Percentiles rank a stretch among this genome's conserved stretches.
phyloP scores from a whole-genome alignment of 2,329 filamentous ascomycete species.

The Pseudogymnoascus sp. region DNA sequence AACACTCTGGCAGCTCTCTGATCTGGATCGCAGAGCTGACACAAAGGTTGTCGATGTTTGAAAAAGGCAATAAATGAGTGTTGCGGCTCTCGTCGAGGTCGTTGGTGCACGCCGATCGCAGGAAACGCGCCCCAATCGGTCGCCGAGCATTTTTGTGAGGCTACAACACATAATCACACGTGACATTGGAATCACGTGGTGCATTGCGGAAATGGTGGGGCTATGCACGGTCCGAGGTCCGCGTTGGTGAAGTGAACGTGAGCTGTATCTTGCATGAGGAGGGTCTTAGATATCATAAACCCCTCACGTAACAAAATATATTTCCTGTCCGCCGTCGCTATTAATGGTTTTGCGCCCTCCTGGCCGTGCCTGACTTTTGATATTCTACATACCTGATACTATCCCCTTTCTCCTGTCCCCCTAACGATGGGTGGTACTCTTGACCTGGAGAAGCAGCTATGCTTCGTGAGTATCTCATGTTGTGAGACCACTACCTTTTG shows the following conservation, averaged over 20 bases:
- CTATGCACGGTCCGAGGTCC: neutral
- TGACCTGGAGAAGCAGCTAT: conserved; percentile 72
- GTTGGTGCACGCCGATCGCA: conserved; percentile 8
- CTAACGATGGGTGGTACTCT: conserved; percentile 34
- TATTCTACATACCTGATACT: conserved; percentile 3
- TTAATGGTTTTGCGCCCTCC: neutral
- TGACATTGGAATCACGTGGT: neutral
- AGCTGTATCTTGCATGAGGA: neutral
- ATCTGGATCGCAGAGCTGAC: conserved; percentile 23
- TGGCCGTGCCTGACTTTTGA: neutral
- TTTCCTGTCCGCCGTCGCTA: neutral
- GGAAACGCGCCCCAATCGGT: neutral
- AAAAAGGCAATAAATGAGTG: conserved; percentile 15
- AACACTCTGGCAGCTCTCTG: conserved; percentile 27
- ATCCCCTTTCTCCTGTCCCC: neutral
- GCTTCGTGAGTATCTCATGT: conserved; percentile 55
- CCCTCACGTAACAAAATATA: neutral
- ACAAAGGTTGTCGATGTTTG: conserved; percentile 25
- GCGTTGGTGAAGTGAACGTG: neutral
- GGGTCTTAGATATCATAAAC: neutral
- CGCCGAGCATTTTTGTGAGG: conserved; percentile 5
- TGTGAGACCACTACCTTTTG: neutral
- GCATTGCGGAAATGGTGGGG: neutral
- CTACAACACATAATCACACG: neutral
- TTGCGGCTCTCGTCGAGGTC: conserved; percentile 14